Conservation (phyloP, 306 rosid species). For the Styphnolobium japonicum region DNA sequence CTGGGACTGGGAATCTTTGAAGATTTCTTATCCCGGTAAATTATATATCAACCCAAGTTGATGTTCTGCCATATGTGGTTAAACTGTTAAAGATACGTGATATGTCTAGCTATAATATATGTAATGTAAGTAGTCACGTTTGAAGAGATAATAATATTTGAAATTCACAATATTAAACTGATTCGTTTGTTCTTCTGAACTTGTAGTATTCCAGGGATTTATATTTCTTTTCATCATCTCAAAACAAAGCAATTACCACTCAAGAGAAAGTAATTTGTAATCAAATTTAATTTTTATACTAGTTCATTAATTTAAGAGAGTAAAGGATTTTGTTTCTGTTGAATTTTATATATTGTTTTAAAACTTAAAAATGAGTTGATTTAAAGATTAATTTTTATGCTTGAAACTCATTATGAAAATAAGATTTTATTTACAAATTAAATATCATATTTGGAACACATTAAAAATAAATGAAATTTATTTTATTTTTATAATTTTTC, state of each 20-base stretch:
- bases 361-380: too few species aligned
- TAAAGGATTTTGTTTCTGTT: too few species aligned
- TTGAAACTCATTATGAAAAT: too few species aligned
- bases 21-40: neutral
- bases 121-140: neutral
- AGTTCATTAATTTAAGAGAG: too few species aligned
- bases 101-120: neutral
- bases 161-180: neutral
- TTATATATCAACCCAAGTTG: neutral
- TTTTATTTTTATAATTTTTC: too few species aligned
- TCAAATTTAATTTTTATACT: too few species aligned
- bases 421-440: too few species aligned
- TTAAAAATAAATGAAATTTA: too few species aligned
- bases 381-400: too few species aligned
- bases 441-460: too few species aligned
- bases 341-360: too few species aligned
- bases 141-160: neutral
- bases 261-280: neutral
- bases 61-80: neutral
- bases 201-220: neutral
- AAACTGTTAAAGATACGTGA: neutral
- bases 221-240: neutral
- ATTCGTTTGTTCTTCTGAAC: neutral
- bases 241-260: too few species aligned
- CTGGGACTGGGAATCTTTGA: conserved; percentile 10